These are phyloP conservation scores for Leucocoprinus gongylophorus DNA, from an alignment of 1,284 basidiomycete species.

Conservation along the genomic window DNA sequence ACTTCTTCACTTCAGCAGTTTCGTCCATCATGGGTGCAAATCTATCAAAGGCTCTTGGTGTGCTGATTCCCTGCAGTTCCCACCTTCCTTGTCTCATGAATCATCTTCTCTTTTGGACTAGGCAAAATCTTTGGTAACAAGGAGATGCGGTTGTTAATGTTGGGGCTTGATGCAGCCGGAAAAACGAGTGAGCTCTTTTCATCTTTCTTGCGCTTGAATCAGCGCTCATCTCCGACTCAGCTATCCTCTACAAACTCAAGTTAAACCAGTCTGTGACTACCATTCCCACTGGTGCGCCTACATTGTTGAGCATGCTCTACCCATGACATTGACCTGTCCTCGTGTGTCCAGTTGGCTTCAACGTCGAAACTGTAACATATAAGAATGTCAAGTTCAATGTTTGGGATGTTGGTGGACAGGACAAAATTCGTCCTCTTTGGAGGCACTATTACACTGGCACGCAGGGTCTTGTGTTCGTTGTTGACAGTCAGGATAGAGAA, in stretches of 20 bases:
- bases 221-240: slow-evolving; percentile 35
- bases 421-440: slow-evolving; percentile 98
- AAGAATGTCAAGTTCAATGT: slow-evolving; percentile 99
- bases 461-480: slow-evolving; percentile 97
- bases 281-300: slow-evolving; percentile 84
- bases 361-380: slow-evolving; percentile 99
- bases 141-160: slow-evolving; percentile 93
- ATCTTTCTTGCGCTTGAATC: neutral
- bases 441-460: slow-evolving; percentile 99
- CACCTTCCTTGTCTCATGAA: slow-evolving; percentile 1
- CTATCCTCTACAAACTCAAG: slow-evolving; percentile 99
- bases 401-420: slow-evolving; percentile 99
- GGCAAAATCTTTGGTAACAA: slow-evolving; percentile 98
- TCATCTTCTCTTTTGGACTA: slow-evolving; percentile 25
- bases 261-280: slow-evolving; percentile 98
- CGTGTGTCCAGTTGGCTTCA: slow-evolving; percentile 75
- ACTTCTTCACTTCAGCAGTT: slow-evolving; percentile 21
- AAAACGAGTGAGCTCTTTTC: slow-evolving; percentile 74
- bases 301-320: neutral
- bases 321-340: slow-evolving; percentile 12
- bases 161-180: slow-evolving; percentile 93
- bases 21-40: slow-evolving; percentile 60
- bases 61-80: slow-evolving; percentile 19
- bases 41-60: slow-evolving; percentile 69
- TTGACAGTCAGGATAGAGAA: slow-evolving; percentile 87